Conservation (phyloP, 1,284 basidiomycete species). For the Tilletia horrida region DNA sequence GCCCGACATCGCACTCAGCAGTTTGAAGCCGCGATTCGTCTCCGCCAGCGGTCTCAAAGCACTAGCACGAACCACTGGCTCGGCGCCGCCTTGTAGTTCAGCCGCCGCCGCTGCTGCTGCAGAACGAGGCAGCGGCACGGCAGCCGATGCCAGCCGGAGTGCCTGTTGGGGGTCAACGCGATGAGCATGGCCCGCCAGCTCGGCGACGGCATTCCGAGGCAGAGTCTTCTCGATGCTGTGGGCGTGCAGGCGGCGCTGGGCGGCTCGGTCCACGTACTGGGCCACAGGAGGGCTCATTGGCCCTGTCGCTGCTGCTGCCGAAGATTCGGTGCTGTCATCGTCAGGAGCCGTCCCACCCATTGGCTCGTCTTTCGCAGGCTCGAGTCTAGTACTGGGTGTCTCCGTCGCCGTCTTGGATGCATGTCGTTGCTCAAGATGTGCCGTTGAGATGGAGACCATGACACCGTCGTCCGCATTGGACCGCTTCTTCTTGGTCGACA, state of each 20-base stretch:
- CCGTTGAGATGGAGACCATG: constrained; percentile 12
- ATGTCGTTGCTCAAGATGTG: not conserved
- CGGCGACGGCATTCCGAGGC: not conserved
- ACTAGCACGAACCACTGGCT: not conserved
- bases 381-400: too few species aligned
- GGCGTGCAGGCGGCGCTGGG: not conserved
- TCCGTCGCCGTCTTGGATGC: not conserved
- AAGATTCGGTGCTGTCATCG: not conserved
- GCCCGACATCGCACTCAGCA: constrained; percentile 8
- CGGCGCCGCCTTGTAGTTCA: not conserved
- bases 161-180: not conserved
- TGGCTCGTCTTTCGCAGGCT: not conserved
- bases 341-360: not conserved
- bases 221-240: constrained; percentile 16
- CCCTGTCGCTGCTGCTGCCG: not conserved
- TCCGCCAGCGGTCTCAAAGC: constrained; percentile 1
- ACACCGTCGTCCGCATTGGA: constrained; percentile 2
- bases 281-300: too few species aligned
- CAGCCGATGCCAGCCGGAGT: not conserved
- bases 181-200: not conserved
- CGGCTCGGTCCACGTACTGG: constrained; percentile 8
- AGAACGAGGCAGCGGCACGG: not conserved
- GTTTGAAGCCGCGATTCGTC: constrained; percentile 14
- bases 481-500: constrained; percentile 14
- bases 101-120: not conserved